Evolutionary conservation across 352 stramenopile species (phyloP).

Genomic region (Pilasporangium apinafurcum): DNA sequence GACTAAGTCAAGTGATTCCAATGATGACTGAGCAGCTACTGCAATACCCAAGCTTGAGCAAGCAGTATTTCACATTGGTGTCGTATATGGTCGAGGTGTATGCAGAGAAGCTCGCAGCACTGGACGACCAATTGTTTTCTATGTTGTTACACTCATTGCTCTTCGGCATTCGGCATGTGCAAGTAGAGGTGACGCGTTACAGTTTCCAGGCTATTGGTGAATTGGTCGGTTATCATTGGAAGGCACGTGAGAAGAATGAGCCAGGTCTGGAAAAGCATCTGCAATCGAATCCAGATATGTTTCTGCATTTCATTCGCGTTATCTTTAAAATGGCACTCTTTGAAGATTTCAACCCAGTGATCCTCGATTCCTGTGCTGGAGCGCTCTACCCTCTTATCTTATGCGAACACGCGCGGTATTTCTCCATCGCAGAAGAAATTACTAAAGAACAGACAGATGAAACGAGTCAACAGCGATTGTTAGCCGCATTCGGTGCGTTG

Average conservation of each 20-base stretch:
- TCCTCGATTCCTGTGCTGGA: conserved; percentile 62
- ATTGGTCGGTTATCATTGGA: conserved; percentile 66
- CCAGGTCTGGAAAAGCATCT: conserved; percentile 40
- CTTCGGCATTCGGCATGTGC: conserved; percentile 67
- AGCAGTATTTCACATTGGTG: conserved; percentile 87
- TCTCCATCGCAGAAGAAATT: conserved; percentile 57
- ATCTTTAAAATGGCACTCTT: conserved; percentile 79
- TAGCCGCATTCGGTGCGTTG: conserved; percentile 55
- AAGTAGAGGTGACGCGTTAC: conserved; percentile 68
- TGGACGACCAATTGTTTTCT: conserved; percentile 59
- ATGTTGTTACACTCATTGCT: conserved; percentile 73
- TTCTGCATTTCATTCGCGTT: conserved; percentile 65
- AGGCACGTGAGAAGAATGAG: conserved; percentile 37
- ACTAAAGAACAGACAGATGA: conserved; percentile 42
- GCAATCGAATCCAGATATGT: conserved; percentile 46
- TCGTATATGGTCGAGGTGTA: conserved; percentile 86
- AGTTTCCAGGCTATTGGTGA: conserved; percentile 81
- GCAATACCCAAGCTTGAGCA: conserved; percentile 78
- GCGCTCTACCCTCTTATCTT: conserved; percentile 80
- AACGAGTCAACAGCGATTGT: conserved; percentile 39
- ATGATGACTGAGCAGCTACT: conserved; percentile 88
- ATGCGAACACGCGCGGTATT: conserved; percentile 70
- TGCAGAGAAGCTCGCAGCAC: conserved; percentile 60
- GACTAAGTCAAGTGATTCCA: conserved; percentile 80
- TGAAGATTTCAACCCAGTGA: conserved; percentile 68